Conservation (phyloP, 2,329 filamentous ascomycete species). For the Trichoderma afroharzianum region DNA sequence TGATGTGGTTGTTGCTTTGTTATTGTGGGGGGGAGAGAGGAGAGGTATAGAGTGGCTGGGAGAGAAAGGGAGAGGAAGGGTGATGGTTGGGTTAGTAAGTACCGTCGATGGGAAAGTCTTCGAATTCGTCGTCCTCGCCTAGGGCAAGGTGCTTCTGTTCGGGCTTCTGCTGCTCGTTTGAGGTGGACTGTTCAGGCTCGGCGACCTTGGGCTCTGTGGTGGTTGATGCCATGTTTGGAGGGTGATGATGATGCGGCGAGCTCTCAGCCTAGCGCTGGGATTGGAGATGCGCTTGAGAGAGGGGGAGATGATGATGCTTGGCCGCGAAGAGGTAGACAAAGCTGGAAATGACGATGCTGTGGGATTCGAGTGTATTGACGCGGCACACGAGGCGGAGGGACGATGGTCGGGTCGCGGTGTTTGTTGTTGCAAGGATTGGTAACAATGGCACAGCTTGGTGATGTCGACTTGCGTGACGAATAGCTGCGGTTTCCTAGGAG, state of each 20-base stretch:
- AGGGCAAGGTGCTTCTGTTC: conserved; percentile 60
- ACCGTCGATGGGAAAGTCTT: conserved; percentile 98
- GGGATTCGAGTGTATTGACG: neutral
- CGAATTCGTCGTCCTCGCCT: conserved; percentile 98
- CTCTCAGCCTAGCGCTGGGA: neutral
- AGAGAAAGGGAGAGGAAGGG: neutral
- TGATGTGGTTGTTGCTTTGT: neutral
- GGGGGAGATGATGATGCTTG: neutral
- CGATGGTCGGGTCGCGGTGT: neutral
- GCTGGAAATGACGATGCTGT: neutral
- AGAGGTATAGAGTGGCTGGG: neutral
- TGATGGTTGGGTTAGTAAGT: conserved; percentile 26
- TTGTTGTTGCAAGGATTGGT: conserved; percentile 4
- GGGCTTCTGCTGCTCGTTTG: conserved; percentile 29
- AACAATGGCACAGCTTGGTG: neutral
- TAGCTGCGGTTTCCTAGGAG: conserved; percentile 12
- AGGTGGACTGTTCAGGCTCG: conserved; percentile 27
- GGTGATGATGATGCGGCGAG: conserved; percentile 8
- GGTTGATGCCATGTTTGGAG: conserved; percentile 26
- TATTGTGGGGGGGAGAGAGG: neutral
- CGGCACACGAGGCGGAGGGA: neutral
- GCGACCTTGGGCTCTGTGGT: conserved; percentile 30
- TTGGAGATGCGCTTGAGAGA: neutral
- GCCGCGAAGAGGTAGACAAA: neutral
- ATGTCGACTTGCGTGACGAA: conserved; percentile 3